phyloP scores from a whole-genome alignment of 202 grass and related monocot species.

The Digitaria exilis region DNA sequence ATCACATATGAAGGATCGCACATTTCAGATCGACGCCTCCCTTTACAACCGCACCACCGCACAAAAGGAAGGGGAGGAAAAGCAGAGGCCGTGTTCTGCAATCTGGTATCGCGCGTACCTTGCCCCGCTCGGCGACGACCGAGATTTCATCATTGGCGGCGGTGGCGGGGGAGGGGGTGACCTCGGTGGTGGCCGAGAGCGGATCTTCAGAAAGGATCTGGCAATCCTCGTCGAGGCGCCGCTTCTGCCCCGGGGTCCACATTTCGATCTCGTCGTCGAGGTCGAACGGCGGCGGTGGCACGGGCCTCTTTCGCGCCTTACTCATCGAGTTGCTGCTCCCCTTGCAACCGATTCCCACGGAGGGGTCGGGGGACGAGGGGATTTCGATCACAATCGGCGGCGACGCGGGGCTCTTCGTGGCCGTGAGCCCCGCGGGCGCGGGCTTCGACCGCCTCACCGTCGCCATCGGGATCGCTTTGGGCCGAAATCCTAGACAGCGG shows the following conservation, averaged over 20 bases:
- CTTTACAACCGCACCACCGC: neutral
- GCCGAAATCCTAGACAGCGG: slow-evolving; percentile 10
- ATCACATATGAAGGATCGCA: slow-evolving; percentile 11
- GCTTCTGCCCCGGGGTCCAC: slow-evolving; percentile 56
- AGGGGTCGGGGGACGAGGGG: slow-evolving; percentile 26
- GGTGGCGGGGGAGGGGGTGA: neutral
- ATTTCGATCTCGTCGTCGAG: slow-evolving; percentile 58
- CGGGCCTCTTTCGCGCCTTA: slow-evolving; percentile 20
- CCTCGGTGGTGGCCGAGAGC: neutral
- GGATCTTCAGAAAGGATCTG: slow-evolving; percentile 59
- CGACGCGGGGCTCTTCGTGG: neutral
- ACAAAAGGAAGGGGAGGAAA: neutral
- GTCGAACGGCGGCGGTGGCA: neutral
- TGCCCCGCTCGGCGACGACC: slow-evolving; percentile 66
- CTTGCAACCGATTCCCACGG: neutral
- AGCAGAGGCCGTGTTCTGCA: neutral
- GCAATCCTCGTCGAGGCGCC: slow-evolving; percentile 64
- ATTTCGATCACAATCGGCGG: slow-evolving; percentile 41
- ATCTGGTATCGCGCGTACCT: slow-evolving; percentile 38
- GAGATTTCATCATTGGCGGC: slow-evolving; percentile 42
- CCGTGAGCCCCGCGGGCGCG: neutral
- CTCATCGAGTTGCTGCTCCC: neutral
- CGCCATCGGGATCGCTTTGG: neutral
- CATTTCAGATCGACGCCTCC: neutral
- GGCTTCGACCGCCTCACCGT: slow-evolving; percentile 10